Base-by-base conservation (phyloP, 2,329 filamentous ascomycete species). In the Colletotrichum eremochloae region DNA sequence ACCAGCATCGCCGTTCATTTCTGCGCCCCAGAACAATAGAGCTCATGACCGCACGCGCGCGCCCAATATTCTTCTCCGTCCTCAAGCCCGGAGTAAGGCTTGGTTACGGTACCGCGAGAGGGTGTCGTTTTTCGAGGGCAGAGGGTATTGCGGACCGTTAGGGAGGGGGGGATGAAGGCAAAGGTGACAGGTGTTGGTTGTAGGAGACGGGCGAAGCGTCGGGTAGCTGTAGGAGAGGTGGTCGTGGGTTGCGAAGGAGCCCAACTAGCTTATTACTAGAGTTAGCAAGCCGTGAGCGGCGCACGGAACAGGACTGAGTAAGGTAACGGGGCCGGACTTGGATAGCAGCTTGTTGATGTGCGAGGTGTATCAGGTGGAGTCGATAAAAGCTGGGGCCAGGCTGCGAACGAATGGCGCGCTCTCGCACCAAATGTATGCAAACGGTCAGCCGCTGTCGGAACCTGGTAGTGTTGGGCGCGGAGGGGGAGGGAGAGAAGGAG, bases 1-100 rank as follows among this genome's bases (percentile, higher is more conserved):
- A 81, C 85, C 85, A 78, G 86, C 85, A 80, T 90, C 88, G 79
- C 86, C 85, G 80, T 87, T 89, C 88, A 91, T 91, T 63, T 74
- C 62, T 68, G 68, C 57, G 55, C 50, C 33, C 64, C 42, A 57
- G 53, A 46, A 57, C 60, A 61, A 48, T 57, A 44, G 62, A 63
- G 69, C 31, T 68, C 72, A 74, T 72, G 69, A 57, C 72, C 63
- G 57, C 46, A 72, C 60, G 66, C 46, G 55, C 53, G 42, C 42
- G 50, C 60, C 58, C 29, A 33, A 20, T 53, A 18, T 57, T 15
- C 18, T 64, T 55, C 29, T 31, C 46, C 58, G 44, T 42, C 58
- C 69, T 64, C 62, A 18, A 64, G 62, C 48, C 46, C 62, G 9
- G 40, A 48, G 18, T 33, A 29, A 44, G 62, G 46, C 36, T 64